These are phyloP conservation scores for Baorangia bicolor DNA, from an alignment of 768 basidiomycete genomes.

Conservation along the genomic window DNA sequence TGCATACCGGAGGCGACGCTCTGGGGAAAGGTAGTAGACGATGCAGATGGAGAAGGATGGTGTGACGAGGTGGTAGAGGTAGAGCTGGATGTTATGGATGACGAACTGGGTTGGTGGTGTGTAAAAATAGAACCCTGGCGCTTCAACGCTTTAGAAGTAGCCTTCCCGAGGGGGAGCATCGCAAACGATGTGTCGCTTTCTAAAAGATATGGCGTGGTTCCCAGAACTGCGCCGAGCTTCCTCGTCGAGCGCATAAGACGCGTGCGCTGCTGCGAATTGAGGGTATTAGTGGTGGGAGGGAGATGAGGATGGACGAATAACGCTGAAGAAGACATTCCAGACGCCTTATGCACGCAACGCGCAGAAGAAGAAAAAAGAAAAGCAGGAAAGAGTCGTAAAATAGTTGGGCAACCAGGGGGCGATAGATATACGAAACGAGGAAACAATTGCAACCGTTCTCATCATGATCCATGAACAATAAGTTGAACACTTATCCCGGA, in stretches of 20 bases:
- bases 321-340: constrained; percentile 23
- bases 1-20: not conserved
- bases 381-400: not conserved
- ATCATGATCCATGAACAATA: constrained; percentile 10
- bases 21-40: constrained; percentile 15
- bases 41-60: constrained; percentile 15
- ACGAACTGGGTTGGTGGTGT: constrained; percentile 19
- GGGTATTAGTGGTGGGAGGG: constrained; percentile 36
- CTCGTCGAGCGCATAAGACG: constrained; percentile 39
- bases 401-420: not conserved
- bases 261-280: constrained; percentile 31
- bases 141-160: constrained; percentile 21
- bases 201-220: constrained; percentile 37
- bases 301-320: constrained; percentile 21
- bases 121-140: constrained; percentile 35
- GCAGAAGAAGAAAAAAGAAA: not conserved
- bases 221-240: constrained; percentile 37
- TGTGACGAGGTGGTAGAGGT: constrained; percentile 10
- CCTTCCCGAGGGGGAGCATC: constrained; percentile 22
- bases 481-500: constrained; percentile 12
- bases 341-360: constrained; percentile 2
- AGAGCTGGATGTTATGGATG: constrained; percentile 23
- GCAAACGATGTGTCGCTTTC: constrained; percentile 25
- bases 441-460: constrained; percentile 5
- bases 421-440: constrained; percentile 5